Evolutionary conservation across 257 asterid genomes (phyloP).

Genomic region (Solanum lycopersicoides): DNA sequence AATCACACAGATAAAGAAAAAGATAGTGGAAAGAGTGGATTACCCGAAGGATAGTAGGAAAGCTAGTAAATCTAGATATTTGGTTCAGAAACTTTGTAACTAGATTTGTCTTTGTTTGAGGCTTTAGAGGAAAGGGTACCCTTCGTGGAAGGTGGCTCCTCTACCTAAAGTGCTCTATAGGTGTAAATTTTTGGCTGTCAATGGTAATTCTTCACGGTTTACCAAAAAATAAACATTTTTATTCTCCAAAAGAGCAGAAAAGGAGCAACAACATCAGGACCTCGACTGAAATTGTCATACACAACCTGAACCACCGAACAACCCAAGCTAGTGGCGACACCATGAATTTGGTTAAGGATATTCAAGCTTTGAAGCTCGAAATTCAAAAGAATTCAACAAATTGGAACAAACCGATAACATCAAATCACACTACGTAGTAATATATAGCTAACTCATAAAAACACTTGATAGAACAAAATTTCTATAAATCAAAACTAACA

Average conservation of each 20-base stretch:
- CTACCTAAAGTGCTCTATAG: neutral
- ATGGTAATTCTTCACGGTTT: neutral
- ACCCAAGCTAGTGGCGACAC: neutral
- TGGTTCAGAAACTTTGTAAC: neutral
- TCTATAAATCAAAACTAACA: neutral
- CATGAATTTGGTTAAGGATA: neutral
- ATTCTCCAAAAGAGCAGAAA: neutral
- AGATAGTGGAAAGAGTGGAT: too few relatives aligned
- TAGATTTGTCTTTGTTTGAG: neutral
- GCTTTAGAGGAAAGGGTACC: neutral
- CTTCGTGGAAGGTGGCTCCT: neutral
- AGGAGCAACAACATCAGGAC: neutral
- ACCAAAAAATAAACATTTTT: neutral
- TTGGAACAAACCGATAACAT: neutral
- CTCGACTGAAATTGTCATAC: neutral
- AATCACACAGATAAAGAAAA: too few relatives aligned
- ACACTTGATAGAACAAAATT: neutral
- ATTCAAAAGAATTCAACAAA: neutral
- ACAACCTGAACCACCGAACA: neutral
- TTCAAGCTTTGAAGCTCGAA: neutral
- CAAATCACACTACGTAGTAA: neutral
- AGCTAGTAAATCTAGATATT: neutral
- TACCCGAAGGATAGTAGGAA: neutral
- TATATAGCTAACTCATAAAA: neutral
- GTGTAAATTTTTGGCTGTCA: neutral